These are phyloP conservation scores for Coffea humblotiana DNA, from an alignment of 305 asterid species.

Conservation along the genomic window DNA sequence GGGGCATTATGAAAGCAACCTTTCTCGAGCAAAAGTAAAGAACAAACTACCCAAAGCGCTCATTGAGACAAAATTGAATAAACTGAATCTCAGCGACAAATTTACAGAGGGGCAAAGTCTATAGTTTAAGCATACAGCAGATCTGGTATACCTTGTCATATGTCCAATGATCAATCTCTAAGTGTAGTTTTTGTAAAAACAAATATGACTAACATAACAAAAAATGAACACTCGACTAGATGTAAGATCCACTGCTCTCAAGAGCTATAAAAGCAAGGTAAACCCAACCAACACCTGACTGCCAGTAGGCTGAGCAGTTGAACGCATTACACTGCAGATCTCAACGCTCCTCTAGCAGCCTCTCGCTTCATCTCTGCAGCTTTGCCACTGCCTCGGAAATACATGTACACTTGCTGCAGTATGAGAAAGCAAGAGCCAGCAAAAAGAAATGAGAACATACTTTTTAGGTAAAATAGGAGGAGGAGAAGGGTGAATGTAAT, in stretches of 20 bases:
- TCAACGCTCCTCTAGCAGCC: constrained; percentile 71
- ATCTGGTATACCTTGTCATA: constrained; percentile 5
- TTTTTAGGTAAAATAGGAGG: background rate
- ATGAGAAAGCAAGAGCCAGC: constrained; percentile 5
- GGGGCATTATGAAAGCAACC: background rate
- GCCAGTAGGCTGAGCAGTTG: background rate
- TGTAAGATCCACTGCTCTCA: constrained; percentile 14
- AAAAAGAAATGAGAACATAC: background rate
- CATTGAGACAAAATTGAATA: background rate
- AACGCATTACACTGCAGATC: constrained; percentile 54
- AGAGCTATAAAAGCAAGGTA: background rate
- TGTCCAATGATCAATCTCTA: background rate
- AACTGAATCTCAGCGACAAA: constrained; percentile 1
- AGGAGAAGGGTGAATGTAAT: background rate
- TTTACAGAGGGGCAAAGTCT: constrained; percentile 25
- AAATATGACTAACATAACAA: constrained; percentile 3
- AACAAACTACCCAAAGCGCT: background rate
- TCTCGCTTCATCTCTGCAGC: constrained; percentile 81
- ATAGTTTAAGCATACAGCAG: background rate
- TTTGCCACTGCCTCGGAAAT: constrained; percentile 91
- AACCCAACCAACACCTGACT: background rate
- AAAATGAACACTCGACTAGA: constrained; percentile 10
- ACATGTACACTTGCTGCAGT: constrained; percentile 90
- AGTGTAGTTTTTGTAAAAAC: background rate
- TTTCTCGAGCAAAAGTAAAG: background rate